Conservation (phyloP, 1,284 basidiomycete genomes). For the Malassezia japonica region DNA sequence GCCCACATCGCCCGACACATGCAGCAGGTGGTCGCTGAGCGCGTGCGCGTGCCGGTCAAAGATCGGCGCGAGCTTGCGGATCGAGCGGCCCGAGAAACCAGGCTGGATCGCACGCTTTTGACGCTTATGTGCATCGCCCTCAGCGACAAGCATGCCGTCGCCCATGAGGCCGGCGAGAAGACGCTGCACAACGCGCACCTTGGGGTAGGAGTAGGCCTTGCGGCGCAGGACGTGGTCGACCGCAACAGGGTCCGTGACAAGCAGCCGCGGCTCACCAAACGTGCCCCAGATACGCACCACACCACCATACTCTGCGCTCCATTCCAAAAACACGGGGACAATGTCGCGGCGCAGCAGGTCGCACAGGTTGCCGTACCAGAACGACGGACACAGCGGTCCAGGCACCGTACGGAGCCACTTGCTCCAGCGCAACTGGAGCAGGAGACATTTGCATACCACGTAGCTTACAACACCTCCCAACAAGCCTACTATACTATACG, state of each 20-base stretch:
- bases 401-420: constrained; percentile 13
- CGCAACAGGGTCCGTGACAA: constrained; percentile 11
- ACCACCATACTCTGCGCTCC: constrained; percentile 4
- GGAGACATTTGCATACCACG: neutral
- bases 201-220: constrained; percentile 33
- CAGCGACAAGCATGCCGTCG: constrained; percentile 33
- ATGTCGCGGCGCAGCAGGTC: neutral
- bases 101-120: constrained; percentile 40
- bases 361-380: constrained; percentile 10
- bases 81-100: constrained; percentile 30
- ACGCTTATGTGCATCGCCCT: constrained; percentile 36
- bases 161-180: constrained; percentile 35
- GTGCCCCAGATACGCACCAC: constrained; percentile 11
- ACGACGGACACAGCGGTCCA: constrained; percentile 3
- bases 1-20: constrained; percentile 7
- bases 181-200: constrained; percentile 20
- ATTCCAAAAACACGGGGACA: constrained; percentile 6
- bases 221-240: constrained; percentile 13
- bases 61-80: constrained; percentile 31
- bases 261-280: constrained; percentile 15
- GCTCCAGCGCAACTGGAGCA: constrained; percentile 6
- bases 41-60: constrained; percentile 24
- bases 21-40: constrained; percentile 20
- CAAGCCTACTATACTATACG: neutral
- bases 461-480: neutral